Conservation (phyloP, 2,329 filamentous ascomycete species). For the Fusarium haematococcum region DNA sequence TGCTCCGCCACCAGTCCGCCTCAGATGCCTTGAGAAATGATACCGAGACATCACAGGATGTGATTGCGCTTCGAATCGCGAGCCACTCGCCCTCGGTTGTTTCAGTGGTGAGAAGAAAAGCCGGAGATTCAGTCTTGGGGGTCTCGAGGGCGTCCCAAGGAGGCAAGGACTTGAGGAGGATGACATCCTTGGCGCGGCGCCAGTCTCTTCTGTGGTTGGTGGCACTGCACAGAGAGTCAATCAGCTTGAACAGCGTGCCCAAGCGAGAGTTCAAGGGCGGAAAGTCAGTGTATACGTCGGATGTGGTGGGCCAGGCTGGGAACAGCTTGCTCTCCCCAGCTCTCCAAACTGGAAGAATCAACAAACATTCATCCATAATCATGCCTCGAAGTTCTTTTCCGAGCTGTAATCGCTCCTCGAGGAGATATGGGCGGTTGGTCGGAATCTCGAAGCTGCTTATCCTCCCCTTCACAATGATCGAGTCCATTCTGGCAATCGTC, state of each 20-base stretch:
- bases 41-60: slow-evolving; percentile 14
- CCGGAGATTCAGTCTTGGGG: slow-evolving; percentile 11
- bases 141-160: not conserved
- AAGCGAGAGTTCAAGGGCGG: not conserved
- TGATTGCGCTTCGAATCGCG: slow-evolving; percentile 37
- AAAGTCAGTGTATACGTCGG: not conserved
- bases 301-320: not conserved
- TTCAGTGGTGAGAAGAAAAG: slow-evolving; percentile 28
- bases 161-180: slow-evolving; percentile 32
- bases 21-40: slow-evolving; percentile 7
- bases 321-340: not conserved
- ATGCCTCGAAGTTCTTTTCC: not conserved
- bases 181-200: not conserved
- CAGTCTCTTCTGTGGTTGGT: not conserved
- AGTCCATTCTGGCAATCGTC: not conserved
- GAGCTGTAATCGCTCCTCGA: not conserved
- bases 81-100: slow-evolving; percentile 41
- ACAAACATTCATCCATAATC: not conserved
- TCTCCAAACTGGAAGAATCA: not conserved
- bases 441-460: not conserved
- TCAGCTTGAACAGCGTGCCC: not conserved
- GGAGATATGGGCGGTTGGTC: not conserved
- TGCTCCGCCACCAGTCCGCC: slow-evolving; percentile 31
- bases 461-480: slow-evolving; percentile 5
- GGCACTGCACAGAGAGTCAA: not conserved